Evolutionary conservation across 306 rosid genomes (phyloP).

Genomic region (Fagus crenata): DNA sequence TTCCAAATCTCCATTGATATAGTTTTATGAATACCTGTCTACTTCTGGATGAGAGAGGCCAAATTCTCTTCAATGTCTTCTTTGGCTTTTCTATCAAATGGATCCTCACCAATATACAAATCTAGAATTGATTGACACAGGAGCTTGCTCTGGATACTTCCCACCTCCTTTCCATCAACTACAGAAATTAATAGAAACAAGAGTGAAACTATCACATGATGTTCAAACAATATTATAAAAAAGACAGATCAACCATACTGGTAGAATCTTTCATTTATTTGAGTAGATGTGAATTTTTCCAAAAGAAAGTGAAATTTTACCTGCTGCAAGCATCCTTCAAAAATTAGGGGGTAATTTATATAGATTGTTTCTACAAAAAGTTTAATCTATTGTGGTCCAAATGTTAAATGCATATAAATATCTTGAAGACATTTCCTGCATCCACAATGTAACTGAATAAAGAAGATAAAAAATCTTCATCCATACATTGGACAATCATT

Average conservation of each 20-base stretch:
- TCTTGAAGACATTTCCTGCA: background rate
- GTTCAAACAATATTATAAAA: background rate
- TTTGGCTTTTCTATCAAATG: constrained; percentile 86
- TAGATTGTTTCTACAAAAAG: no score
- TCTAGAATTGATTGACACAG: constrained; percentile 75
- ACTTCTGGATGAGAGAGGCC: constrained; percentile 51
- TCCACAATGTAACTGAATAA: background rate
- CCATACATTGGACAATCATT: background rate
- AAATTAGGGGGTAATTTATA: no score
- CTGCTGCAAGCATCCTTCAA: no score
- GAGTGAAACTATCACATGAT: background rate
- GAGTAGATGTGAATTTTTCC: background rate
- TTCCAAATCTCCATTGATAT: background rate
- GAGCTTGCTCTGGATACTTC: constrained; percentile 80
- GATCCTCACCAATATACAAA: constrained; percentile 80
- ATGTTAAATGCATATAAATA: background rate
- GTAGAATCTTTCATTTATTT: background rate
- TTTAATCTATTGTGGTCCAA: background rate
- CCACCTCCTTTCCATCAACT: constrained; percentile 95
- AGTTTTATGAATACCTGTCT: constrained; percentile 25
- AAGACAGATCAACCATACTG: background rate
- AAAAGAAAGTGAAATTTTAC: background rate
- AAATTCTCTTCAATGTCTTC: constrained; percentile 64
- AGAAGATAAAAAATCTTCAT: background rate
- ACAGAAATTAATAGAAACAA: constrained; percentile 18